Evolutionary conservation across 2,329 filamentous ascomycete genomes (phyloP).

Genomic region (Xylariaceae sp.): DNA sequence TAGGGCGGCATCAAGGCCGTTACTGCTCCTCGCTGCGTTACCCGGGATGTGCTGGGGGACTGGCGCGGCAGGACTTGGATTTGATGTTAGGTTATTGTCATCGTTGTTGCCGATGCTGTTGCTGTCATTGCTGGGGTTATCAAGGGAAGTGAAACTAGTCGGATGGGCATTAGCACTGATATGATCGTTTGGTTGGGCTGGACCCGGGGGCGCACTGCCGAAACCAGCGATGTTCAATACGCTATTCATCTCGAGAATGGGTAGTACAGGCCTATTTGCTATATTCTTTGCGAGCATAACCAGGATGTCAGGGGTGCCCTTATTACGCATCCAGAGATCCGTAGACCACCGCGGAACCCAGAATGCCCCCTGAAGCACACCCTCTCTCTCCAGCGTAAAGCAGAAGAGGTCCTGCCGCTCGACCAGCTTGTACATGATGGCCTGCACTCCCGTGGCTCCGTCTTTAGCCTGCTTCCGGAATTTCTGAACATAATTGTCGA

Average conservation of each 20-base stretch:
- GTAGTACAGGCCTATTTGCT: slow-evolving; percentile 27
- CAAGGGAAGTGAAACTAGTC: not conserved
- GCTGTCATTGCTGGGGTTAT: not conserved
- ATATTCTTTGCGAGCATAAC: slow-evolving; percentile 29
- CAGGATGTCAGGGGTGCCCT: slow-evolving; percentile 27
- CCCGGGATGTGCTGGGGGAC: not conserved
- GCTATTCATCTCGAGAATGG: slow-evolving; percentile 30
- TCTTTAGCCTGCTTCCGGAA: slow-evolving; percentile 29
- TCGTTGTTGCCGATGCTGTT: not conserved
- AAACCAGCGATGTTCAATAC: slow-evolving; percentile 21
- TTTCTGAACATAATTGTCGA: slow-evolving; percentile 28
- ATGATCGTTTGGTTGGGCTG: slow-evolving; percentile 13
- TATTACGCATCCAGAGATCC: slow-evolving; percentile 26
- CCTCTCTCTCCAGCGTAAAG: slow-evolving; percentile 25
- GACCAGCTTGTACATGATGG: slow-evolving; percentile 26
- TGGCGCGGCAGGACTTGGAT: not conserved
- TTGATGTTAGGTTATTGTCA: not conserved
- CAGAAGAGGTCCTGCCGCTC: slow-evolving; percentile 29
- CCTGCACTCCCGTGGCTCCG: slow-evolving; percentile 29
- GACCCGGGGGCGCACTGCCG: slow-evolving; percentile 1
- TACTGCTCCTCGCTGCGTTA: not conserved
- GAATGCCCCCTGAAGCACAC: slow-evolving; percentile 27
- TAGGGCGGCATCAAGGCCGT: slow-evolving; percentile 21
- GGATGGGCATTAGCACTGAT: not conserved
- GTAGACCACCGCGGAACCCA: slow-evolving; percentile 30